These are phyloP conservation scores for Pythium periplocum DNA, from an alignment of 352 stramenopile genomes.

Conservation along the genomic window DNA sequence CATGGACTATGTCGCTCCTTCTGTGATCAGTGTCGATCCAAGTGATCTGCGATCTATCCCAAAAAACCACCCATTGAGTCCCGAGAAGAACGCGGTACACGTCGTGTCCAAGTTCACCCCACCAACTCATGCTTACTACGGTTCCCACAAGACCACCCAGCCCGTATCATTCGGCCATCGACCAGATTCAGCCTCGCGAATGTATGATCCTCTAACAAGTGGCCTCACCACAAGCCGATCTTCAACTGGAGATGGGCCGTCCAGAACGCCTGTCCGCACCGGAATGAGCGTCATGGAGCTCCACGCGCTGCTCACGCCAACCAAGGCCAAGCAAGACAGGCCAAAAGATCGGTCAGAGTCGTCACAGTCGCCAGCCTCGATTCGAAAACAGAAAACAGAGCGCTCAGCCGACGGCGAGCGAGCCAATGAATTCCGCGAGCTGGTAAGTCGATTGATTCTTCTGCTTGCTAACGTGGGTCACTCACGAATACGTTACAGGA, in stretches of 20 bases:
- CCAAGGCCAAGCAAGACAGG: constrained; percentile 9
- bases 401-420: neutral
- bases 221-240: constrained; percentile 12
- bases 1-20: constrained; percentile 31
- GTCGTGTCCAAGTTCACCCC: constrained; percentile 15
- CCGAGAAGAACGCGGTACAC: constrained; percentile 12
- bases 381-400: constrained; percentile 3
- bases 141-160: constrained; percentile 32
- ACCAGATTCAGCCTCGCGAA: constrained; percentile 56
- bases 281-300: constrained; percentile 71
- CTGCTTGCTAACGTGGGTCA: neutral
- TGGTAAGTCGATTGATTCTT: neutral
- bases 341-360: neutral
- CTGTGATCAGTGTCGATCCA: constrained; percentile 47
- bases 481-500: constrained; percentile 19
- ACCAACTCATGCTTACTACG: constrained; percentile 22
- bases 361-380: constrained; percentile 3
- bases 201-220: constrained; percentile 65
- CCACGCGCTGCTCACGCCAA: constrained; percentile 41
- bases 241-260: constrained; percentile 5
- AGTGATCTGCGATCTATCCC: constrained; percentile 27
- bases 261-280: constrained; percentile 23
- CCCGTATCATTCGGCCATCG: constrained; percentile 70
- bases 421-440: neutral
- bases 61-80: constrained; percentile 14